Evolutionary conservation across 2,329 filamentous ascomycete species (phyloP).

Genomic region (Fusarium neocosmosporiellum): DNA sequence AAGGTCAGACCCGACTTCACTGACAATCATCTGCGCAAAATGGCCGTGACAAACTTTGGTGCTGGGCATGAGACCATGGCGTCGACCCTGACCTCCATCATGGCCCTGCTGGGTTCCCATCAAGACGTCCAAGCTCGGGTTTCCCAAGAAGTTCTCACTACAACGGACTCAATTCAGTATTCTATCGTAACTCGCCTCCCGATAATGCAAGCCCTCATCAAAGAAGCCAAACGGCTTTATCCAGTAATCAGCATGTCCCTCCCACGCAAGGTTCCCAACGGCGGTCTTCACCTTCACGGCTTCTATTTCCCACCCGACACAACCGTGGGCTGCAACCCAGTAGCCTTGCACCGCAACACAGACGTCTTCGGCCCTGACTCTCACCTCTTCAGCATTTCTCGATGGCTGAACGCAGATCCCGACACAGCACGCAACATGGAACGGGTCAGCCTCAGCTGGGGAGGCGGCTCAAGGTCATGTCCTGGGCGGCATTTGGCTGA

Average conservation of each 20-base stretch:
- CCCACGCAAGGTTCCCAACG: conserved; percentile 56
- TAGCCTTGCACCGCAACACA: conserved; percentile 61
- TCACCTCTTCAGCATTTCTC: conserved; percentile 55
- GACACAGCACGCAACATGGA: conserved; percentile 55
- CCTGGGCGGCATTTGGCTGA: conserved; percentile 64
- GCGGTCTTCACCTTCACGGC: conserved; percentile 53
- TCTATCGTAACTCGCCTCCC: conserved; percentile 39
- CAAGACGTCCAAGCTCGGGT: conserved; percentile 47
- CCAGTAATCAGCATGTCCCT: conserved; percentile 65
- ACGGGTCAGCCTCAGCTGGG: conserved; percentile 62
- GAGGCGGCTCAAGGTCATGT: conserved; percentile 62
- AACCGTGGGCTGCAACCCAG: conserved; percentile 63
- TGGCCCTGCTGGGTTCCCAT: conserved; percentile 60
- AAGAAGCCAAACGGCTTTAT: conserved; percentile 62
- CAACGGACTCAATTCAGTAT: conserved; percentile 32
- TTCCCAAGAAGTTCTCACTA: conserved; percentile 46
- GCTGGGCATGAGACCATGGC: conserved; percentile 67
- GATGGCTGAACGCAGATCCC: conserved; percentile 57
- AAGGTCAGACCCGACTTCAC: conserved; percentile 58
- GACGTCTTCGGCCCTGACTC: conserved; percentile 62
- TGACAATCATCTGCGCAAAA: conserved; percentile 60
- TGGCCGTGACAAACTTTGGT: conserved; percentile 66
- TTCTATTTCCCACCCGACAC: conserved; percentile 56
- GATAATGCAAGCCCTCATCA: conserved; percentile 59
- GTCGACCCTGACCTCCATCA: conserved; percentile 61